Percentiles rank a stretch among this genome's conserved stretches.
These are phyloP conservation scores for Lipomyces mesembrius DNA, from an alignment of 805 yeast species.

Conservation along the genomic window DNA sequence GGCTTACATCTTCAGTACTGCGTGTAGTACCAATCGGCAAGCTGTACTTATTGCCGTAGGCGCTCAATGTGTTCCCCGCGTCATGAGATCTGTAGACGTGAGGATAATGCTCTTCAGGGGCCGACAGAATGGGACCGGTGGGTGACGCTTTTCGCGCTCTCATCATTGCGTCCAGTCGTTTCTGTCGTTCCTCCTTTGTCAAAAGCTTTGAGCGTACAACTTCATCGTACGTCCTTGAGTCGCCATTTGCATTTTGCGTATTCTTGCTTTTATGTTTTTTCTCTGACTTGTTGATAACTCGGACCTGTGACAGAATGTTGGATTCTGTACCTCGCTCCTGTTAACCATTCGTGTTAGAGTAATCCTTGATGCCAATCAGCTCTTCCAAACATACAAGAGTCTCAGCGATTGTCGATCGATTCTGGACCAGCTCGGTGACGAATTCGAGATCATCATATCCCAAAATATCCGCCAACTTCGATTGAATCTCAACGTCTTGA, in stretches of 20 bases:
- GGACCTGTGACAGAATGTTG: slow-evolving; percentile 23
- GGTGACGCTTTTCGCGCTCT: slow-evolving; percentile 37
- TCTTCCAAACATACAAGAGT: slow-evolving; percentile 11
- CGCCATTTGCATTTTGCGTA: slow-evolving; percentile 3
- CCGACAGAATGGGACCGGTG: slow-evolving; percentile 11
- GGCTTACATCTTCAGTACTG: slow-evolving; percentile 34
- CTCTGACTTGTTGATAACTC: slow-evolving; percentile 13
- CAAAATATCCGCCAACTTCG: slow-evolving; percentile 72
- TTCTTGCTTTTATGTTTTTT: slow-evolving; percentile 9
- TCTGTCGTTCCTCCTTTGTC: slow-evolving; percentile 38
- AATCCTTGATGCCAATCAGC: neutral
- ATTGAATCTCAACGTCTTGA: slow-evolving; percentile 59
- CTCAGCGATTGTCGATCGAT: slow-evolving; percentile 38
- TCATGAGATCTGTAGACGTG: slow-evolving; percentile 81
- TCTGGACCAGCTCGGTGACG: slow-evolving; percentile 63
- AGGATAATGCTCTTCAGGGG: slow-evolving; percentile 64
- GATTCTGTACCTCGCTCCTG: neutral
- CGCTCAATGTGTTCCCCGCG: slow-evolving; percentile 69
- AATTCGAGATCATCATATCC: slow-evolving; percentile 88
- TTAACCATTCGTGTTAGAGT: neutral
- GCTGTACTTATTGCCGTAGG: slow-evolving; percentile 78
- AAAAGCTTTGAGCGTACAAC: slow-evolving; percentile 16
- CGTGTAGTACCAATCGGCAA: slow-evolving; percentile 80
- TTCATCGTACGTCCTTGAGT: slow-evolving; percentile 1
- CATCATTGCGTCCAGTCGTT: slow-evolving; percentile 38